Evolutionary conservation across 805 yeast genomes (phyloP).

Genomic region (Candida coquimbonensis): DNA sequence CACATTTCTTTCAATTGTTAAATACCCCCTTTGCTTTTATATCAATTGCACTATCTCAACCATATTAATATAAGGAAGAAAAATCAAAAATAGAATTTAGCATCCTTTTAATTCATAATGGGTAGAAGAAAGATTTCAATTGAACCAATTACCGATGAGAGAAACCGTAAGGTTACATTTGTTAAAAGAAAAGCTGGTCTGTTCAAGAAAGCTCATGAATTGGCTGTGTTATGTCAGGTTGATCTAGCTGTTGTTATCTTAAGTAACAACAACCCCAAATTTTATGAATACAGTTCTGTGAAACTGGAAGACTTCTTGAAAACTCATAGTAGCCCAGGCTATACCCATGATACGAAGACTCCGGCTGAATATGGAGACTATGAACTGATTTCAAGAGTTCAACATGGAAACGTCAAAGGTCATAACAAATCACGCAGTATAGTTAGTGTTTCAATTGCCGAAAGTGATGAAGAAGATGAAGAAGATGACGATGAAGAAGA

Average conservation of each 20-base stretch:
- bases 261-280: slow-evolving; percentile 67
- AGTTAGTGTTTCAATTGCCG: not conserved
- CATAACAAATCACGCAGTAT: slow-evolving; percentile 13
- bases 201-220: slow-evolving; percentile 55
- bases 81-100: not conserved
- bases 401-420: not conserved
- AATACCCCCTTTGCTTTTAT: not conserved
- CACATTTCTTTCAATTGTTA: not conserved
- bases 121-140: slow-evolving; percentile 96
- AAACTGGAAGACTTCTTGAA: slow-evolving; percentile 46
- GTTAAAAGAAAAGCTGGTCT: slow-evolving; percentile 92
- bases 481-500: slow-evolving; percentile 7
- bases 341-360: slow-evolving; percentile 50
- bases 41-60: not conserved
- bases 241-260: slow-evolving; percentile 87
- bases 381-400: slow-evolving; percentile 29
- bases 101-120: slow-evolving; percentile 40
- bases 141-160: slow-evolving; percentile 82
- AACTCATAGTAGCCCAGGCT: slow-evolving; percentile 27
- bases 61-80: too few relatives aligned
- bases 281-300: slow-evolving; percentile 78
- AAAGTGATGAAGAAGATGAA: slow-evolving; percentile 13
- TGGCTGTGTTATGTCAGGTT: slow-evolving; percentile 86
- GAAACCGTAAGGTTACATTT: slow-evolving; percentile 82
- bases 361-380: slow-evolving; percentile 66